Evolutionary conservation across 371 early-diverging fungal species (phyloP), one percentile per base, ranked within the genome.

Genomic region (Nematocida ironsii): DNA sequence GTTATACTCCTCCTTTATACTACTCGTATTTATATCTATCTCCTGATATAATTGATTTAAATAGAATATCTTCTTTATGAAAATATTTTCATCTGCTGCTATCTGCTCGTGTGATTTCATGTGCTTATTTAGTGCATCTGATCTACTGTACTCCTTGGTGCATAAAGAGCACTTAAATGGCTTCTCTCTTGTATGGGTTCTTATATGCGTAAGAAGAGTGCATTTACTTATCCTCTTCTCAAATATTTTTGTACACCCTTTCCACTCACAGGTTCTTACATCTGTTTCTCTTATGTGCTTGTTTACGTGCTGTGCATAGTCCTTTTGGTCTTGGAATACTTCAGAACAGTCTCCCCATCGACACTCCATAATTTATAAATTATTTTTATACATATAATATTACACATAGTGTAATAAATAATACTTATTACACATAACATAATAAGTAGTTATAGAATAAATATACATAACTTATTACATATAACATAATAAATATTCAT

Each of bases 81-180:
- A 48, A 6, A 78, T 62, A 70, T 66, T 74, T 40, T 82, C 69
- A 39, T 72, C 67, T 42, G 82, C 72, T 45, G 80, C 84, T 47
- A 75, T 58, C 57, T 75, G 83, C 55, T 85, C 85, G 54, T 86
- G 86, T 42, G 81, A 58, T 40, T 84, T 81, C 20, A 75, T 62
- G 62, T 86, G 86, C 73, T 86, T 86, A 45, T 82, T 86, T 39
- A 86, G 73, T n/a, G 85, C 82, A 69, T 86, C 86, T 33, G 84
- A 72, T n/a, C 85, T 39, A 42, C 82, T 81, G 69, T 85, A 86
- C 60, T 82, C 73, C 45, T 84, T 83, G 5, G 60, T 50, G 57
- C 86, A 86, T n/a, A 70, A 27, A 7, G 62, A 55, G 72, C 86
- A 86, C 62, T 85, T 83, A 52, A 85, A 86, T 0, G 86, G 86